Evolutionary conservation across 805 yeast genomes (phyloP).

Genomic region (Groenewaldozyma salmanticensis): DNA sequence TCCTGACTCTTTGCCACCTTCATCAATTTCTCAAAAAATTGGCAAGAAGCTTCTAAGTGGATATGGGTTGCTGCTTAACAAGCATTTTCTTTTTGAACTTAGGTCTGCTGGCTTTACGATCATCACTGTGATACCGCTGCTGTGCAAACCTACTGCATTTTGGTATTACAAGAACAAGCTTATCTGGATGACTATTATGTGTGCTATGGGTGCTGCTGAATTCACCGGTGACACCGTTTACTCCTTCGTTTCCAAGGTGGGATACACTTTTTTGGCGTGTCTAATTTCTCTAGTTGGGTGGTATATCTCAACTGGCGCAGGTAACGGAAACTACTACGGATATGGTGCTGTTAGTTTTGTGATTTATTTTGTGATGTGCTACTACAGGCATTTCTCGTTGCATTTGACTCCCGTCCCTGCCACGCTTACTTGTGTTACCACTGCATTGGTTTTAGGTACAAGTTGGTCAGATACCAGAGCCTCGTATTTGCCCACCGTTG

Average conservation of each 20-base stretch:
- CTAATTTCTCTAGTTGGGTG: constrained; percentile 26
- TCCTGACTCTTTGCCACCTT: not conserved
- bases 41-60: constrained; percentile 4
- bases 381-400: constrained; percentile 23
- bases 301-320: constrained; percentile 28
- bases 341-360: constrained; percentile 24
- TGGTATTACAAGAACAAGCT: constrained; percentile 18
- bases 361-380: constrained; percentile 19
- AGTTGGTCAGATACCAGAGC: constrained; percentile 23
- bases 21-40: not conserved
- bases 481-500: constrained; percentile 14
- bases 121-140: constrained; percentile 20
- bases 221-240: constrained; percentile 27
- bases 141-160: constrained; percentile 18
- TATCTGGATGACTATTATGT: constrained; percentile 27
- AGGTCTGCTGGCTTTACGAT: constrained; percentile 19
- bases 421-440: constrained; percentile 22
- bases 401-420: constrained; percentile 24
- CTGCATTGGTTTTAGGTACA: constrained; percentile 24
- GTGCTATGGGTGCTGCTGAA: constrained; percentile 22
- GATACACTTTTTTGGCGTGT: constrained; percentile 24
- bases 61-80: constrained; percentile 6
- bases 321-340: constrained; percentile 27
- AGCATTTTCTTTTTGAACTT: constrained; percentile 17
- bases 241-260: constrained; percentile 19